Evolutionary conservation across 208 protist genomes (phyloP).

Genomic region (Naegleria gruberi): DNA sequence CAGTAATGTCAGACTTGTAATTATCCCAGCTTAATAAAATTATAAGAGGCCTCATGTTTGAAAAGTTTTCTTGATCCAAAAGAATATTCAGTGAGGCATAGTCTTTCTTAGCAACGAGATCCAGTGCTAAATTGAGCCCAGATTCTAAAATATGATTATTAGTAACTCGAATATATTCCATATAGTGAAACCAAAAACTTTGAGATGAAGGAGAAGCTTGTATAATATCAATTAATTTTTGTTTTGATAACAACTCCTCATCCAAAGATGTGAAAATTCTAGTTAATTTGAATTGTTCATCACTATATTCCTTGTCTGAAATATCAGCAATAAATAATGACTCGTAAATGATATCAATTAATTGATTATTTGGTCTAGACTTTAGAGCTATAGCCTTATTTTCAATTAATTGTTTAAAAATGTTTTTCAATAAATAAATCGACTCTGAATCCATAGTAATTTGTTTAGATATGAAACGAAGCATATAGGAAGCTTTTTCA

Average conservation of each 20-base stretch:
- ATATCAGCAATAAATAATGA: background rate
- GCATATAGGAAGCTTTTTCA: background rate
- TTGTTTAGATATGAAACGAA: background rate
- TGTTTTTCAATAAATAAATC: background rate
- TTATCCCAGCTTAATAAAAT: background rate
- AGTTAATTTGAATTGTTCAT: background rate
- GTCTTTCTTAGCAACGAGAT: background rate
- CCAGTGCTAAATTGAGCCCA: background rate
- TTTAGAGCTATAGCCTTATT: background rate
- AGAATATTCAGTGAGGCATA: background rate
- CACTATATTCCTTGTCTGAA: background rate
- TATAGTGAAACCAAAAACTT: background rate
- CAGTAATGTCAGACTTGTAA: background rate
- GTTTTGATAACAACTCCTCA: background rate
- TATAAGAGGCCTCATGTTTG: background rate
- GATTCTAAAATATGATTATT: background rate
- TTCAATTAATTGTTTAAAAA: background rate
- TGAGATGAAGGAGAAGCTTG: too few species aligned
- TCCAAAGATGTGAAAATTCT: background rate
- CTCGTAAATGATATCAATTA: background rate
- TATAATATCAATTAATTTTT: background rate
- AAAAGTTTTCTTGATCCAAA: background rate
- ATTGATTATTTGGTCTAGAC: background rate
- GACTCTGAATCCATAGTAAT: too few species aligned
- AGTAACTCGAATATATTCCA: background rate